Percentiles rank a stretch among this genome's conserved stretches.
Conservation (phyloP, 805 yeast species). For the Tetrapisispora iriomotensis region DNA sequence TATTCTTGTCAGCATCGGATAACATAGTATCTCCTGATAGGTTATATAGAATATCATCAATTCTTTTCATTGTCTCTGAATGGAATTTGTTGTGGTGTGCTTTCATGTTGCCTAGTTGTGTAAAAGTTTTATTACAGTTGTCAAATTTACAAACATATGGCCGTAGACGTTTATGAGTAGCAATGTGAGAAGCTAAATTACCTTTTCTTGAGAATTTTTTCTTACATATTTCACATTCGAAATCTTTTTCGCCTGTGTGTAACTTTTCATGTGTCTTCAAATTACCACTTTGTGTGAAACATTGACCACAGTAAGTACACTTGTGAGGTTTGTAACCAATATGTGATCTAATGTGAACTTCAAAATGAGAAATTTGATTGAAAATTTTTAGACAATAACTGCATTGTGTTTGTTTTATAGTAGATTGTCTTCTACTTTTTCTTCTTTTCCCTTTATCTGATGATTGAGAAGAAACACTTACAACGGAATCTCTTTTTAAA, state of each 20-base stretch:
- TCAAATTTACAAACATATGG: conserved; percentile 77
- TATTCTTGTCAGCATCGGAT: conserved; percentile 54
- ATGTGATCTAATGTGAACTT: conserved; percentile 81
- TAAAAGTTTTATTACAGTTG: conserved; percentile 71
- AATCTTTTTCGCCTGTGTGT: conserved; percentile 91
- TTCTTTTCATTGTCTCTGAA: conserved; percentile 50
- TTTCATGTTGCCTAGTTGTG: conserved; percentile 88
- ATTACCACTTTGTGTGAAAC: conserved; percentile 87
- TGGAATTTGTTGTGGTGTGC: conserved; percentile 92
- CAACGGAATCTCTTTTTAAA: neutral
- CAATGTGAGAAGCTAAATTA: conserved; percentile 76
- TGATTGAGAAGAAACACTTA: neutral
- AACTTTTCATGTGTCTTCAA: conserved; percentile 73
- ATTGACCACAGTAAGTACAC: conserved; percentile 68
- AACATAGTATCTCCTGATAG: conserved; percentile 40
- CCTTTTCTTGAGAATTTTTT: conserved; percentile 84
- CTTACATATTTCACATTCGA: conserved; percentile 64
- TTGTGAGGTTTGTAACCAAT: conserved; percentile 78
- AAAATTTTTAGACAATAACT: conserved; percentile 70
- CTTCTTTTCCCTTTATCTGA: neutral
- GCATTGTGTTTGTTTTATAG: conserved; percentile 52
- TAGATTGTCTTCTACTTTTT: neutral
- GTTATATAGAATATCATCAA: conserved; percentile 60
- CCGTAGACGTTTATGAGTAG: conserved; percentile 69
- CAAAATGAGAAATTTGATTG: conserved; percentile 81